phyloP scores from a whole-genome alignment of 176 grass and related monocot species.

The bread wheat (Triticum aestivum) region DNA sequence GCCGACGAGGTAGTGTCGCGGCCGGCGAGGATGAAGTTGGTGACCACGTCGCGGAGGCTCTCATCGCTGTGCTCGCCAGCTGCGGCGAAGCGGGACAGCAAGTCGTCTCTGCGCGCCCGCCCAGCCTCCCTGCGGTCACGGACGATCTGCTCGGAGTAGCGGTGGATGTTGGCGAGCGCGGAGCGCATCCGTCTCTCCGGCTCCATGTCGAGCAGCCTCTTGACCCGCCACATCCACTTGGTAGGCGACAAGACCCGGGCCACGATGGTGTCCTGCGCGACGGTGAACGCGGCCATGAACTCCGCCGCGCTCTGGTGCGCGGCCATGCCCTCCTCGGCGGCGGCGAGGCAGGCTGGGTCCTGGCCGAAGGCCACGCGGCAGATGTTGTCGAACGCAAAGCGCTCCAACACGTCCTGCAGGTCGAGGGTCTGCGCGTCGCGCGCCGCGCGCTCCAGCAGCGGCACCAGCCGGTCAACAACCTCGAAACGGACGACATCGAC shows the following conservation, averaged over 20 bases:
- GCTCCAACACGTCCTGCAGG: not conserved
- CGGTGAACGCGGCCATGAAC: not conserved
- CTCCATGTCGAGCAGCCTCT: slow-evolving; percentile 38
- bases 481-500: slow-evolving; percentile 28
- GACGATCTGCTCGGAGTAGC: slow-evolving; percentile 21
- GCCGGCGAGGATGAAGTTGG: slow-evolving; percentile 37
- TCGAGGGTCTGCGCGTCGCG: not conserved
- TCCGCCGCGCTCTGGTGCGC: not conserved
- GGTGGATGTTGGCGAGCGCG: slow-evolving; percentile 9
- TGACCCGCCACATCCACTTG: slow-evolving; percentile 25
- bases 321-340: not conserved
- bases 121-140: not conserved
- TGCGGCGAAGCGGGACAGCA: slow-evolving; percentile 37
- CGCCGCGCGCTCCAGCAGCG: not conserved
- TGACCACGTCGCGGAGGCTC: slow-evolving; percentile 35
- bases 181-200: slow-evolving; percentile 22
- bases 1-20: not conserved
- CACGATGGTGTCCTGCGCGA: not conserved
- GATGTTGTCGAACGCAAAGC: not conserved
- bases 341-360: not conserved
- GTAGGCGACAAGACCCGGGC: slow-evolving; percentile 20
- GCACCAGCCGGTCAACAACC: slow-evolving; percentile 16
- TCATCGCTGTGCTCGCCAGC: slow-evolving; percentile 4
- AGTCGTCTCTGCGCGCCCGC: not conserved
- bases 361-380: not conserved